Percentiles rank a stretch among this genome's conserved stretches.
Conservation (phyloP, 2,329 filamentous ascomycete genomes). For the Periconia sp. region DNA sequence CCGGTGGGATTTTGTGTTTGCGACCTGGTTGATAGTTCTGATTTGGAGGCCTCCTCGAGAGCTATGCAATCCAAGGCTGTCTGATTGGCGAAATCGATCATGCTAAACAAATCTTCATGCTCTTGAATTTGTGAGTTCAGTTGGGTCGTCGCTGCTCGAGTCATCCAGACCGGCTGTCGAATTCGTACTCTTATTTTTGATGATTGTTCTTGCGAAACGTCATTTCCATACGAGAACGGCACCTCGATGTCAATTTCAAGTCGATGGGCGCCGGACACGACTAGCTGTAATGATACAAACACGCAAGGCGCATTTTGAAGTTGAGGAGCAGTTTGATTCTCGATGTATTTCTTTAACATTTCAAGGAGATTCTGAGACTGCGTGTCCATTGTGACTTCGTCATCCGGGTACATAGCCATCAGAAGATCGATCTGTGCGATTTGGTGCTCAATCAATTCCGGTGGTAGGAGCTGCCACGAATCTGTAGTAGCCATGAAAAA, state of each 20-base stretch:
- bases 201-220: slow-evolving; percentile 15
- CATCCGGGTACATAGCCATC: slow-evolving; percentile 31
- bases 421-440: slow-evolving; percentile 32
- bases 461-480: slow-evolving; percentile 22
- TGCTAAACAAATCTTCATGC: slow-evolving; percentile 20
- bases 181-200: slow-evolving; percentile 23
- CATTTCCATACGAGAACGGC: background rate
- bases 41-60: background rate
- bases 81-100: slow-evolving; percentile 22
- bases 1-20: background rate
- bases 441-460: slow-evolving; percentile 27
- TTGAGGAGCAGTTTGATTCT: background rate
- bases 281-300: slow-evolving; percentile 4
- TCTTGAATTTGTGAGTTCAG: slow-evolving; percentile 12
- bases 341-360: slow-evolving; percentile 9
- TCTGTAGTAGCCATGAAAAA: background rate
- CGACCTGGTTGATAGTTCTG: background rate
- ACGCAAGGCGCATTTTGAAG: background rate
- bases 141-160: slow-evolving; percentile 17
- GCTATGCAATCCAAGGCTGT: slow-evolving; percentile 9
- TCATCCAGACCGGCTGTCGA: slow-evolving; percentile 28
- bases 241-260: slow-evolving; percentile 22
- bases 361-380: slow-evolving; percentile 10
- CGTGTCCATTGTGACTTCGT: slow-evolving; percentile 14
- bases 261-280: slow-evolving; percentile 5